These are phyloP conservation scores for Phytophthora foliorum DNA, from an alignment of 352 stramenopile species.

Conservation along the genomic window DNA sequence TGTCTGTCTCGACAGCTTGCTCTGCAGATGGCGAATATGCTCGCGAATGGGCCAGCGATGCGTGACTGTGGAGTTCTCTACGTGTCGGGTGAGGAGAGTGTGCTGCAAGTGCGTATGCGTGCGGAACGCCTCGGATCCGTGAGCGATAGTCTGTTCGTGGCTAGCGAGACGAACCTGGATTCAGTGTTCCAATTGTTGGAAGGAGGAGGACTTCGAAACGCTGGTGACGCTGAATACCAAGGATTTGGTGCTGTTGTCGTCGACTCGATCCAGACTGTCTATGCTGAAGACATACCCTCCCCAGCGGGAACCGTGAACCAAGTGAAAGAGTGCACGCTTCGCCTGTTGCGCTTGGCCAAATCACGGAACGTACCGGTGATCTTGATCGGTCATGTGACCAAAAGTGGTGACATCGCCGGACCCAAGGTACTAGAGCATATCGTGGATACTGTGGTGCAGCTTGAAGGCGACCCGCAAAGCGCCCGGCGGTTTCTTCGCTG, in stretches of 20 bases:
- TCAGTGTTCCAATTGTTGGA: constrained; percentile 72
- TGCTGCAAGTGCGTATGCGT: constrained; percentile 95
- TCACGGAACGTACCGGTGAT: constrained; percentile 92
- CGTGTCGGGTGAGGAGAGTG: constrained; percentile 97
- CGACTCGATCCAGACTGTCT: constrained; percentile 98
- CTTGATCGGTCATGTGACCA: constrained; percentile 97
- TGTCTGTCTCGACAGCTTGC: constrained; percentile 64
- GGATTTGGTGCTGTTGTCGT: constrained; percentile 90
- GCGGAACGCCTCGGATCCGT: constrained; percentile 87
- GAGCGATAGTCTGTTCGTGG: constrained; percentile 76
- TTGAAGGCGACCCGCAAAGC: constrained; percentile 93
- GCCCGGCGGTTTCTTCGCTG: constrained; percentile 92
- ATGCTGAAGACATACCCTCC: constrained; percentile 85
- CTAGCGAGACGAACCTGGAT: constrained; percentile 89
- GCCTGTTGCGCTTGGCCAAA: constrained; percentile 96
- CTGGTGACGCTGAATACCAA: constrained; percentile 7
- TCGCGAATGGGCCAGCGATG: constrained; percentile 43
- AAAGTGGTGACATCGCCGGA: constrained; percentile 96
- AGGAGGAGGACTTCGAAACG: constrained; percentile 16
- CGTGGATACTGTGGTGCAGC: constrained; percentile 96
- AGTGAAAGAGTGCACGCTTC: constrained; percentile 96
- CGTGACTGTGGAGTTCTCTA: constrained; percentile 90
- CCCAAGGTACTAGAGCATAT: constrained; percentile 93
- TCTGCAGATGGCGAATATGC: constrained; percentile 94
- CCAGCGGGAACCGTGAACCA: constrained; percentile 92